These are phyloP conservation scores for Auricularia sp. DNA, from an alignment of 768 basidiomycete species.

Conservation along the genomic window DNA sequence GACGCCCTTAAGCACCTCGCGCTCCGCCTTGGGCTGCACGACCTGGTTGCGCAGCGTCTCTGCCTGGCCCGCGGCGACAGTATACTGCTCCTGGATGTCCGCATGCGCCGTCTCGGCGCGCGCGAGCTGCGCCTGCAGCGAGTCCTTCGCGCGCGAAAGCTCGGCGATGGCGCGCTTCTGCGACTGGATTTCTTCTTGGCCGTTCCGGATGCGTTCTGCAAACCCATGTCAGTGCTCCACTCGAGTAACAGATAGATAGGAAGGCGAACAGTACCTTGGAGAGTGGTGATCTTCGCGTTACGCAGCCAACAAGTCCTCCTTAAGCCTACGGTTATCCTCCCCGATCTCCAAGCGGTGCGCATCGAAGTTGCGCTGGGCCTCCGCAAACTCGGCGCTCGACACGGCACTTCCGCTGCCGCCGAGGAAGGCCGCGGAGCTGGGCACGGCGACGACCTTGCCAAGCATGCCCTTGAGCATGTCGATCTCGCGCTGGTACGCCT, in stretches of 20 bases:
- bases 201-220: constrained; percentile 21
- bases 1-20: constrained; percentile 84
- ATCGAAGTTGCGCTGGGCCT: constrained; percentile 64
- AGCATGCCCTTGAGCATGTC: constrained; percentile 77
- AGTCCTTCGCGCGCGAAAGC: not conserved
- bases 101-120: constrained; percentile 66
- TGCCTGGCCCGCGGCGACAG: constrained; percentile 43
- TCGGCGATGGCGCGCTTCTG: constrained; percentile 5
- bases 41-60: constrained; percentile 79
- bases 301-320: constrained; percentile 56
- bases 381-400: not conserved
- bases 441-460: constrained; percentile 28
- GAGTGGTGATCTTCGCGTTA: constrained; percentile 74
- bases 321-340: constrained; percentile 56
- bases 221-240: constrained; percentile 1
- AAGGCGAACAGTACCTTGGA: constrained; percentile 45
- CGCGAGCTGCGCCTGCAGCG: constrained; percentile 36
- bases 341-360: constrained; percentile 72
- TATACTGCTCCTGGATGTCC: constrained; percentile 57
- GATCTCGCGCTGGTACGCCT: constrained; percentile 77
- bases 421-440: not conserved
- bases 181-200: constrained; percentile 5
- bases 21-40: constrained; percentile 85
- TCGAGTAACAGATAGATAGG: not conserved
- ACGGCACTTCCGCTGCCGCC: constrained; percentile 13